phyloP scores from a whole-genome alignment of 768 basidiomycete genomes.

The Amanita muscaria region DNA sequence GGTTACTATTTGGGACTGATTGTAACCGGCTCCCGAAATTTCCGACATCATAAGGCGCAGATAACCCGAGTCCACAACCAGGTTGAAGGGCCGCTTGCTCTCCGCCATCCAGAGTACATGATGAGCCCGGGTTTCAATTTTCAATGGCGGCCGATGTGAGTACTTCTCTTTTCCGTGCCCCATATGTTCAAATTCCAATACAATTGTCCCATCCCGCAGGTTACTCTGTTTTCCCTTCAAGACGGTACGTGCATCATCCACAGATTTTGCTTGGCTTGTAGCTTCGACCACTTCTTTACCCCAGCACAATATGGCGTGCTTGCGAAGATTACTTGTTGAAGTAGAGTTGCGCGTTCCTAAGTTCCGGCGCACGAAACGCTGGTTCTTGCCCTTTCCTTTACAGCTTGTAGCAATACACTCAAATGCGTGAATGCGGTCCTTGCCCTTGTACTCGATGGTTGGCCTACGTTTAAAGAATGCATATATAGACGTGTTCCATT shows the following conservation, averaged over 20 bases:
- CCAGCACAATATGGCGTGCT: slow-evolving; percentile 21
- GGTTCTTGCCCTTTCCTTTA: background rate
- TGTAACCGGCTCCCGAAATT: no score
- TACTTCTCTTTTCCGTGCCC: background rate
- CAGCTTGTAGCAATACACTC: background rate
- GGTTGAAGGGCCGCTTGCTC: background rate
- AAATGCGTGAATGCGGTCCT: background rate
- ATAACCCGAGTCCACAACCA: background rate
- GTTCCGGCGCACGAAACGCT: slow-evolving; percentile 3
- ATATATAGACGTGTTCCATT: slow-evolving; percentile 10
- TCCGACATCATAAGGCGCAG: no score
- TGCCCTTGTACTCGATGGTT: background rate
- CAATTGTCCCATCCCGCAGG: background rate
- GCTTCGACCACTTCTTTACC: slow-evolving; percentile 15
- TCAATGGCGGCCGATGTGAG: background rate
- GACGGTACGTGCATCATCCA: slow-evolving; percentile 5
- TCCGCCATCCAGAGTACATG: background rate
- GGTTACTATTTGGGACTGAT: no score
- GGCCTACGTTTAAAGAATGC: slow-evolving; percentile 6
- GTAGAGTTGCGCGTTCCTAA: slow-evolving; percentile 8
- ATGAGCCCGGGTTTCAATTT: background rate
- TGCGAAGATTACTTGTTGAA: slow-evolving; percentile 16
- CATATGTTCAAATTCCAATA: background rate
- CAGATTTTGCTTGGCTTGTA: slow-evolving; percentile 6
- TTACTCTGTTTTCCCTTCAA: background rate